Base-by-base conservation (phyloP, 2,329 filamentous ascomycete species). In the Trichophyton benhamiae region DNA sequence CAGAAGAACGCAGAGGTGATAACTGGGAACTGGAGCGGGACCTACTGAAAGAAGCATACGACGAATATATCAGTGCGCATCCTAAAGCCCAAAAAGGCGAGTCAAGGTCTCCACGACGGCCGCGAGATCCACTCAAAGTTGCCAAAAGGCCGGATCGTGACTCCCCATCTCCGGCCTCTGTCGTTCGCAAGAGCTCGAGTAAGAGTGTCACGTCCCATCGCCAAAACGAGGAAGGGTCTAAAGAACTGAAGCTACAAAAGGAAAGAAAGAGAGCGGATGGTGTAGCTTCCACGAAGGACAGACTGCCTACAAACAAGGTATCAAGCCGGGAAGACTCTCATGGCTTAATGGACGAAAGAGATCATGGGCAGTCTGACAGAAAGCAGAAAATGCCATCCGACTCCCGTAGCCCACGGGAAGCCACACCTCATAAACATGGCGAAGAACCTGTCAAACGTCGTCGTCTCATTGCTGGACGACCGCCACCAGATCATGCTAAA, bases 1-100 rank as follows among this genome's bases (percentile, higher is more conserved):
- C 94, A 1, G 83, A 87, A 67, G 85, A 89, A 57, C 85, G 90
- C 46, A 85, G 86, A 66, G 92, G 94, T 0, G 89, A 91, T 6
- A 87, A 89, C 63, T 96, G 91, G 90, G 87, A 92, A 71, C 86
- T 92, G 64, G 94, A 99, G 72, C 86, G 88, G 65, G 83, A 90
- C 49, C 78, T 95, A 61, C 74, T 99, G 57, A 91, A 91, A 71
- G 81, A 85, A n/a, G 77, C 78, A 1, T 78, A 75, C 63, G 75
- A 79, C 53, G 74, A 73, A 36, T 70, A 73, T 63, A 48, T 66
- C 27, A 71, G 64, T 36, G 60, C 59, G 27, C 30, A 57, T 15
- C 59, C 58, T 22, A 76, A 74, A 61, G 64, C 62, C 30, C 71
- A 70, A 20, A 75, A 72, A 62, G 63, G 65, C 17, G 71, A 71